phyloP scores from a whole-genome alignment of 495 filamentous ascomycete genomes.

The Symbiotaphrina buchneri region DNA sequence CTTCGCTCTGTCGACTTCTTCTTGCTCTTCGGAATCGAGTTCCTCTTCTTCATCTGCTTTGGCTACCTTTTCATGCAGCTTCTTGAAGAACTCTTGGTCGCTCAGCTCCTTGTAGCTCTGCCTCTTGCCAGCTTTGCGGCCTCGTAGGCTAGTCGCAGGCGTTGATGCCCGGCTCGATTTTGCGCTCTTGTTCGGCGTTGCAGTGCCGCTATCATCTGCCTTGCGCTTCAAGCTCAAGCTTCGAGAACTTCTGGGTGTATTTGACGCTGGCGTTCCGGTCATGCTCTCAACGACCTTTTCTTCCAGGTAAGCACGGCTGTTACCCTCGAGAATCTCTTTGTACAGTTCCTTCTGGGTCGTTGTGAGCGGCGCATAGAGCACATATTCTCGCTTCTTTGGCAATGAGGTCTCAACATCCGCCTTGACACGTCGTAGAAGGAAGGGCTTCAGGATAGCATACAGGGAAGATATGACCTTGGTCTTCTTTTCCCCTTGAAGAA shows the following conservation, averaged over 20 bases:
- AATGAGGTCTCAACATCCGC: constrained; percentile 73
- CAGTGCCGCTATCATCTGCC: constrained; percentile 12
- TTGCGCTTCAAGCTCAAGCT: constrained; percentile 31
- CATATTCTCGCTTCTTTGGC: constrained; percentile 93
- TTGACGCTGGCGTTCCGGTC: constrained; percentile 10
- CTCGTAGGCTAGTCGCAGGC: constrained; percentile 27
- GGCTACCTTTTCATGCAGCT: constrained; percentile 43
- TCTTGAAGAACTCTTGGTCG: constrained; percentile 45
- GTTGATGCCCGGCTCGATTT: constrained; percentile 53
- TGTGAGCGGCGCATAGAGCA: constrained; percentile 78
- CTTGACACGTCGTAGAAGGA: constrained; percentile 74
- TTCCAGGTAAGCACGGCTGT: constrained; percentile 62
- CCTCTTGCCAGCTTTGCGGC: constrained; percentile 20
- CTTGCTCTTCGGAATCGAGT: constrained; percentile 24
- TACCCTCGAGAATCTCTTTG: constrained; percentile 58
- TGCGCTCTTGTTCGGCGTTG: constrained; percentile 38
- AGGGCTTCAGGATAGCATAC: constrained; percentile 79
- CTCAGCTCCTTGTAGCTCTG: constrained; percentile 52
- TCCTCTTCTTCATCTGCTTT: constrained; percentile 28
- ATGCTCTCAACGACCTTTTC: constrained; percentile 52
- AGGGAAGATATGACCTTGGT: constrained; percentile 70
- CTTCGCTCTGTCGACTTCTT: constrained; percentile 42
- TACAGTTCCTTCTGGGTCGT: constrained; percentile 79
- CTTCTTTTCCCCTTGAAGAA: constrained; percentile 57
- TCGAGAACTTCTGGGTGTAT: constrained; percentile 13